Percentiles rank a stretch among this genome's conserved stretches.
phyloP scores from a whole-genome alignment of 768 basidiomycete species.

The Suillus alpinus region DNA sequence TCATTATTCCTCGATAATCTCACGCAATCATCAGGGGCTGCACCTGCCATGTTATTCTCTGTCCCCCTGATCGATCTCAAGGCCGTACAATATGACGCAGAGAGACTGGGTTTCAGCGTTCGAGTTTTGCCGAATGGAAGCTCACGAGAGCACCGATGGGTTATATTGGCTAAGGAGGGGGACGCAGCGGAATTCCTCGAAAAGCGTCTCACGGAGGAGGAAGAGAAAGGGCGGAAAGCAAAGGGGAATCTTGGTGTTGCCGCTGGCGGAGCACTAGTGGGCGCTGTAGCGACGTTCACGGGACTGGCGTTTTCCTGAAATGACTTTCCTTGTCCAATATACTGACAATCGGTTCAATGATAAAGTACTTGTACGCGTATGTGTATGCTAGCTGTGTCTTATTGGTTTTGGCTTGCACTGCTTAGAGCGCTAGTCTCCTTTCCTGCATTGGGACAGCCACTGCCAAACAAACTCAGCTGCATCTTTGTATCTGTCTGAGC shows the following conservation, averaged over 20 bases:
- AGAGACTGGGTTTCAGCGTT: conserved; percentile 42
- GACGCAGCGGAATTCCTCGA: conserved; percentile 38
- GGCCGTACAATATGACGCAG: conserved; percentile 38
- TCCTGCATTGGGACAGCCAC: not conserved
- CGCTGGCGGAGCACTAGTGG: conserved; percentile 58
- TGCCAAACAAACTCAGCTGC: not conserved
- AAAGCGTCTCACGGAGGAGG: conserved; percentile 28
- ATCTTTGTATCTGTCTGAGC: not conserved
- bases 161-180: conserved; percentile 54
- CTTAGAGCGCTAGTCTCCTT: not conserved
- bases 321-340: not conserved
- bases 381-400: not conserved
- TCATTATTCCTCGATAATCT: conserved; percentile 48
- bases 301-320: conserved; percentile 52
- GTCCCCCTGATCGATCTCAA: conserved; percentile 45
- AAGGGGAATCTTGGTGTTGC: conserved; percentile 38
- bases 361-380: not conserved
- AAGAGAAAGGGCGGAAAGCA: conserved; percentile 19
- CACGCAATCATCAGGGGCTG: conserved; percentile 28
- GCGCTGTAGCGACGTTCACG: conserved; percentile 58
- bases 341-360: not conserved
- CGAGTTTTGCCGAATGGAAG: conserved; percentile 34
- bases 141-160: conserved; percentile 37
- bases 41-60: conserved; percentile 48
- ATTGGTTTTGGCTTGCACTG: not conserved